These are phyloP conservation scores for Penstemon barbatus DNA, from an alignment of 257 asterid species.

Conservation along the genomic window DNA sequence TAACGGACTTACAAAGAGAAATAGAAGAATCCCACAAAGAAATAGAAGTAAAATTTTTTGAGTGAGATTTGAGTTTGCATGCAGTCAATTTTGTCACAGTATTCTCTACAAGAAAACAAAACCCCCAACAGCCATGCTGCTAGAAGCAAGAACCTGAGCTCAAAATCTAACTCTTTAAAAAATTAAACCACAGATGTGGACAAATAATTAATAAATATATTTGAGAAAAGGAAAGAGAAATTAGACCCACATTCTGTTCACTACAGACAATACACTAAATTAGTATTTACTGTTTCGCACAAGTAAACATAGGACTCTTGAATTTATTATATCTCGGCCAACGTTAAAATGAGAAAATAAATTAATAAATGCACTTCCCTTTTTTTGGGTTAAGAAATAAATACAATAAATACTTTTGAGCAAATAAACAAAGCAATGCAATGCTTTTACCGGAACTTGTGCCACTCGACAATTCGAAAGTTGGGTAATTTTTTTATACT, in stretches of 20 bases:
- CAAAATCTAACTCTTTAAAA: slow-evolving; percentile 32
- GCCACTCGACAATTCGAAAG: slow-evolving; percentile 35
- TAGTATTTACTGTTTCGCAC: background rate
- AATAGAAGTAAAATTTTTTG: slow-evolving; percentile 2
- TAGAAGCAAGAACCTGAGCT: slow-evolving; percentile 26
- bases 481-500: background rate
- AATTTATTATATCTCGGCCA: background rate
- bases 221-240: slow-evolving; percentile 26
- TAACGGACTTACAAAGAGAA: slow-evolving; percentile 35
- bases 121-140: slow-evolving; percentile 38
- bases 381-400: too few species aligned
- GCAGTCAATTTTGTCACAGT: slow-evolving; percentile 41
- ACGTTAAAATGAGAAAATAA: slow-evolving; percentile 20
- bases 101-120: slow-evolving; percentile 31
- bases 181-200: slow-evolving; percentile 9
- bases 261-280: background rate
- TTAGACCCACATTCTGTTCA: slow-evolving; percentile 46
- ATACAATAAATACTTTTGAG: slow-evolving; percentile 12
- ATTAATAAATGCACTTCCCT: background rate
- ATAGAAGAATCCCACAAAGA: slow-evolving; percentile 28
- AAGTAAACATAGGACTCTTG: slow-evolving; percentile 27
- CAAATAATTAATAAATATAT: slow-evolving; percentile 5
- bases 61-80: slow-evolving; percentile 45
- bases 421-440: slow-evolving; percentile 28
- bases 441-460: slow-evolving; percentile 40